These are phyloP conservation scores for Medicago lupulina DNA, from an alignment of 306 rosid genomes.

Conservation along the genomic window DNA sequence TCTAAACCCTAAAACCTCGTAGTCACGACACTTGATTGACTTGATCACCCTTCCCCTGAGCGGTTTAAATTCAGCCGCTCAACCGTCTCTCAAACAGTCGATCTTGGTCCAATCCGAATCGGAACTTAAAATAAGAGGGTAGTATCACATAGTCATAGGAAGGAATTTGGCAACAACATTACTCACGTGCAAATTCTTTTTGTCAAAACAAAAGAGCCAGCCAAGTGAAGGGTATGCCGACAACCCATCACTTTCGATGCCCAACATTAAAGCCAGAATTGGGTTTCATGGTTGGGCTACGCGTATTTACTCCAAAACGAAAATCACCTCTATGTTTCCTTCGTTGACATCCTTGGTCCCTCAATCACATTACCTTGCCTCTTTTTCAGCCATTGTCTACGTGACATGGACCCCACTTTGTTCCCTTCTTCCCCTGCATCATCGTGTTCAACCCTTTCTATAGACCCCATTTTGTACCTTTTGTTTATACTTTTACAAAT, in stretches of 20 bases:
- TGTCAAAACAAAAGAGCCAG: neutral
- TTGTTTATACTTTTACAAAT: neutral
- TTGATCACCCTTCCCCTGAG: too few relatives aligned
- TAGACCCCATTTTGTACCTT: neutral
- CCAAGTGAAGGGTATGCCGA: neutral
- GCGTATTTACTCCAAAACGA: constrained; percentile 50
- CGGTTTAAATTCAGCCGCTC: too few relatives aligned
- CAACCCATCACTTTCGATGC: neutral
- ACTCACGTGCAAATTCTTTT: constrained; percentile 25
- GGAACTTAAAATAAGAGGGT: too few relatives aligned
- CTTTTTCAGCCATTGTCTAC: constrained; percentile 48
- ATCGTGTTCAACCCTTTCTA: constrained; percentile 19
- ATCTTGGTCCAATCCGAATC: too few relatives aligned
- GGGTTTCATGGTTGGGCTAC: constrained; percentile 49
- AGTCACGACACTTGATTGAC: too few relatives aligned
- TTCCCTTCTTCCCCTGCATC: constrained; percentile 48
- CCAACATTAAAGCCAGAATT: constrained; percentile 31
- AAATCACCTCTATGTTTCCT: constrained; percentile 49
- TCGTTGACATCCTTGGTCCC: constrained; percentile 48
- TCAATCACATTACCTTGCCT: constrained; percentile 51
- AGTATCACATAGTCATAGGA: neutral
- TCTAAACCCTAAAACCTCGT: too few relatives aligned
- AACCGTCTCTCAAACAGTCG: too few relatives aligned
- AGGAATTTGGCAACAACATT: neutral
- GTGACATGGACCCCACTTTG: constrained; percentile 48